Conservation (phyloP, 2,329 filamentous ascomycete genomes). For the Coniella vitis region DNA sequence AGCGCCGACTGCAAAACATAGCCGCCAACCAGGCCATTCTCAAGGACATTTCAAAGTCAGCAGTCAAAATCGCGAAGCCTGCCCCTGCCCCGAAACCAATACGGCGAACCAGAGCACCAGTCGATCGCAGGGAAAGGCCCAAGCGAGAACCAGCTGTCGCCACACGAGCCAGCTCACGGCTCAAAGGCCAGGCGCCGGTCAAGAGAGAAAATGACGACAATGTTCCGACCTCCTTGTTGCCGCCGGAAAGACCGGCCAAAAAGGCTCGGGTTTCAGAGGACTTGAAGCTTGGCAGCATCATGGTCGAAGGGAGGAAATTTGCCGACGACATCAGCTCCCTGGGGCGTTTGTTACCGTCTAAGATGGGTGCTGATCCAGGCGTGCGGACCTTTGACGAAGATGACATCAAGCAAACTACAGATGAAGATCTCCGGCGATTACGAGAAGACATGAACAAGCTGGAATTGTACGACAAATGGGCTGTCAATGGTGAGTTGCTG, state of each 20-base stretch:
- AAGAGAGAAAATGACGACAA: constrained; percentile 35
- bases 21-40: constrained; percentile 76
- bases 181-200: constrained; percentile 45
- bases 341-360: constrained; percentile 49
- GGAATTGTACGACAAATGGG: constrained; percentile 75
- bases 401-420: constrained; percentile 70
- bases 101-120: constrained; percentile 28
- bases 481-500: constrained; percentile 59
- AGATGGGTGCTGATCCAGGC: constrained; percentile 68
- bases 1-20: constrained; percentile 77
- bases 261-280: constrained; percentile 45
- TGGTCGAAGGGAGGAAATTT: constrained; percentile 75
- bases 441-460: constrained; percentile 71
- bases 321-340: constrained; percentile 61
- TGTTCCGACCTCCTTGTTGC: constrained; percentile 4
- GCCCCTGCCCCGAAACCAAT: constrained; percentile 18
- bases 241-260: constrained; percentile 40
- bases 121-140: constrained; percentile 34
- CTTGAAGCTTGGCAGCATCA: constrained; percentile 67
- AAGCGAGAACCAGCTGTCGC: constrained; percentile 42
- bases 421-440: constrained; percentile 67
- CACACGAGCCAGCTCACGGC: constrained; percentile 50
- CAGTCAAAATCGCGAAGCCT: constrained; percentile 48
- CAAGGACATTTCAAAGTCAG: constrained; percentile 66
- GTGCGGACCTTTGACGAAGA: constrained; percentile 80